Evolutionary conservation across 345 rosid species (phyloP), one percentile per base, ranked within the genome.

Genomic region (Pseudoturritis turrita): DNA sequence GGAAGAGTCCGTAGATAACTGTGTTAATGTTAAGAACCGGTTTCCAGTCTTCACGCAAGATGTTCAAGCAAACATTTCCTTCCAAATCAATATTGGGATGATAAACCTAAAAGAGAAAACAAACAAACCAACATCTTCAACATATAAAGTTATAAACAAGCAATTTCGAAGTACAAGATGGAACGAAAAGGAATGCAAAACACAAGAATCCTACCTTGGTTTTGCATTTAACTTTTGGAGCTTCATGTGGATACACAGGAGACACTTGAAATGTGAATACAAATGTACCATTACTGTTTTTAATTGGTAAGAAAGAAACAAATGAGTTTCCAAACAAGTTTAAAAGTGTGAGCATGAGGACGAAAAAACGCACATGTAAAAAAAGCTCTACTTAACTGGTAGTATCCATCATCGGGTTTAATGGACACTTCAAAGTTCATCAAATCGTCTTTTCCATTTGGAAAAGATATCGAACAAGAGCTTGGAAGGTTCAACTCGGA

Each of bases 11-110:
- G 22, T 96, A 96, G 29, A 96, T 83, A 17, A 92, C 74, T 7
- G 98, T 96, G 84, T 96, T 96, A 21, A 96, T 92, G 73, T 83
- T 96, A 44, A 96, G 97, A 65, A 96, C 97, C 2, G 97, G 99
- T 75, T 96, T 96, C 99, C 99, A 96, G 66, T 96, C 97, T 82
- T 92, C 98, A 46, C 99, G 84, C 55, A 96, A 79, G 78, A 96
- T 85, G 77, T 96, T 96, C 50, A 96, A 84, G 78, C 98, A 96
- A 56, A 90, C 97, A 60, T 90, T 96, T 75, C 98, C 99, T 81
- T 96, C 99, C 84, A 92, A 81, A 76, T 96, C 97, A n/a, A 96
- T 92, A 79, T 92, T 96, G 0, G 98, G 99, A 83, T 96, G 98
- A 77, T 87, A 88, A 55, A 96, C 90, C 99, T 96, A 37, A 28